A percentile compares a stretch with the other conserved stretches of the same genome.
Conservation (phyloP, 2,329 filamentous ascomycete genomes). For the Aspergillus flavus region DNA sequence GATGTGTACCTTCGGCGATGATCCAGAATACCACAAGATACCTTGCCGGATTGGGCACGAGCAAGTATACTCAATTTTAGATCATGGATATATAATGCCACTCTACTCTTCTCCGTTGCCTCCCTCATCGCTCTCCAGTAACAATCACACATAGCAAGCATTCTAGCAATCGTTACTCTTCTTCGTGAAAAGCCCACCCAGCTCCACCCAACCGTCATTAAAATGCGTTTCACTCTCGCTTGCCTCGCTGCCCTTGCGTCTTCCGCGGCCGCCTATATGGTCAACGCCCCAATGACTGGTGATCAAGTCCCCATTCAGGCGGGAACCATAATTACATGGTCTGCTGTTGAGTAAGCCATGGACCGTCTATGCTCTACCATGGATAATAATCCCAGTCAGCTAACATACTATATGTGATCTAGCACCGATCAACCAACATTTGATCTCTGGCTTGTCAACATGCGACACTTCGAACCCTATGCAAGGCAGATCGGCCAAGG, state of each 20-base stretch:
- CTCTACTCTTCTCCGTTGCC: rapidly evolving
- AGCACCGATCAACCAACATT: neutral
- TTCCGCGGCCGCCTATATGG: neutral
- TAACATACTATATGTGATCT: neutral
- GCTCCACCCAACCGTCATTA: rapidly evolving
- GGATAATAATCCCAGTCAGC: rapidly evolving
- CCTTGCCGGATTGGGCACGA: rapidly evolving
- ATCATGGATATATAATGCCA: neutral
- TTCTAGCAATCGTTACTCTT: rapidly evolving
- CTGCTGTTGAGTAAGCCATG: neutral
- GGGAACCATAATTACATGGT: neutral
- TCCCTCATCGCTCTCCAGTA: neutral
- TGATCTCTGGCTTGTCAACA: neutral
- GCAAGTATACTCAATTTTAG: rapidly evolving
- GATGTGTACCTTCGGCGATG: neutral
- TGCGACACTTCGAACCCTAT: neutral
- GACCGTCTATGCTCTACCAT: rapidly evolving
- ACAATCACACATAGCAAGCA: neutral
- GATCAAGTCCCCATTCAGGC: neutral
- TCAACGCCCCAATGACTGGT: neutral
- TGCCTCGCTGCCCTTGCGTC: neutral
- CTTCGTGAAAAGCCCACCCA: neutral
- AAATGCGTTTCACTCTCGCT: neutral
- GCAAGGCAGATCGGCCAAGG: neutral
- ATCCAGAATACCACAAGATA: neutral